Base-by-base conservation (phyloP, 2,329 filamentous ascomycete genomes). In the Fusarium citri region DNA sequence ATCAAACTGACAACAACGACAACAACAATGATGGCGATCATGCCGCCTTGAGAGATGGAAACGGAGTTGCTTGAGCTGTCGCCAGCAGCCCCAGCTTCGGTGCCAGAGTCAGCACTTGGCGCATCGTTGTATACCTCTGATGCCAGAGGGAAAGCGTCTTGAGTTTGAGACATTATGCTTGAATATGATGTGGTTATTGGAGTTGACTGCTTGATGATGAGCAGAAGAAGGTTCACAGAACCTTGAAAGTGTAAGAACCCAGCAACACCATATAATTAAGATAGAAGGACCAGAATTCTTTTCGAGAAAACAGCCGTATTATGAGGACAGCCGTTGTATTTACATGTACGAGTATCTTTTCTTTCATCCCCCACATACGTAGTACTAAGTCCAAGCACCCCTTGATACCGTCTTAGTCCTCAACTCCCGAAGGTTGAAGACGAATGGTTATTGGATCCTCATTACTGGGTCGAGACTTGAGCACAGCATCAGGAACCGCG, bases 11-110 rank as follows among this genome's bases (percentile, higher is more conserved):
- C 88, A 15, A 87, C 78, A 12, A 88, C 87, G 8, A 94, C 91
- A 6, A 94, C 87, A 15, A 92, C 84, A 59, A 93, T 89, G 71
- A 96, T 94, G 49, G 92, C 92, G 61, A 93, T 85, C 74, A 94
- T 83, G 16, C 87, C 92, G 22, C 90, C 91, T 40, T 84, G 88
- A 4, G 91, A 93, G 23, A 96, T 80, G 40, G 83, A 83, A 71
- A 92, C 85, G 18, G 86, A 87, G 66, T 76, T 77, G 8, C 87
- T 86, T 23, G 84, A 84, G 65, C 85, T 87, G 18, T 84, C 79
- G 20, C 93, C 92, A 40, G 88, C 86, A 18, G 92, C 92, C 25
- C 92, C 93, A 18, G 85, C 86, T 34, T 87, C 86, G 65, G 81
- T 83, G 64, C 88, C 85, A 56, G 83, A 80, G 20, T 77, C 77